Percentiles rank a stretch among this genome's conserved stretches.
phyloP scores from a whole-genome alignment of 2,329 filamentous ascomycete genomes.

The Setomelanomma holmii region DNA sequence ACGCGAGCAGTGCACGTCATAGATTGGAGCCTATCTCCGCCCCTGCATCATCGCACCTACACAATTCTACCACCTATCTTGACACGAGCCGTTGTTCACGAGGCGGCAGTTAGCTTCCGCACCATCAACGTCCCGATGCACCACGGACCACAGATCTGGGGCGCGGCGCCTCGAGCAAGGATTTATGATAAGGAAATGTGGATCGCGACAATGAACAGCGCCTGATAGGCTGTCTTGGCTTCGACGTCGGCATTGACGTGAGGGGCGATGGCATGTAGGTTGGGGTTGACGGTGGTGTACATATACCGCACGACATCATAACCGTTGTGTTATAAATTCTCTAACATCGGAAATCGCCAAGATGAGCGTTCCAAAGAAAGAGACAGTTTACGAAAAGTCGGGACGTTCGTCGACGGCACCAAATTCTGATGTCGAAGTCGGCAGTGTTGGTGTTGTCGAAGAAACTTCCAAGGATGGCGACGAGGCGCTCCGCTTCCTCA shows the following conservation, averaged over 20 bases:
- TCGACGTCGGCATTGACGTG: not conserved
- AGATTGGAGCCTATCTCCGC: not conserved
- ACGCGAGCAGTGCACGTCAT: not conserved
- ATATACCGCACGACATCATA: not conserved
- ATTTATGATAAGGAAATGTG: constrained; percentile 5
- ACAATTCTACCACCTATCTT: not conserved
- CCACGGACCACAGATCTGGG: not conserved
- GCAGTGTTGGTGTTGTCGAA: constrained; percentile 8
- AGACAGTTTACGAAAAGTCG: not conserved
- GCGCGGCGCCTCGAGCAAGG: not conserved
- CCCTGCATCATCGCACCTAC: not conserved
- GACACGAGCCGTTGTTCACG: not conserved
- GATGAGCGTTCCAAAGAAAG: not conserved
- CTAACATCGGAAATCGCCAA: not conserved
- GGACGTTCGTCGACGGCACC: not conserved
- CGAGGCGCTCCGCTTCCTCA: constrained; percentile 32
- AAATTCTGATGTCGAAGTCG: constrained; percentile 13
- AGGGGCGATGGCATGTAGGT: not conserved
- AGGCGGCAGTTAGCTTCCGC: not conserved
- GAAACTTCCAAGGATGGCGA: constrained; percentile 24
- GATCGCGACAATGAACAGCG: not conserved
- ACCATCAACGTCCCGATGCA: not conserved
- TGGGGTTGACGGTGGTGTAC: not conserved
- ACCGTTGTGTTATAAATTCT: not conserved
- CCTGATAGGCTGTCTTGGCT: not conserved